phyloP scores from a whole-genome alignment of 1,284 basidiomycete genomes.

The Pisolithus thermaeus region DNA sequence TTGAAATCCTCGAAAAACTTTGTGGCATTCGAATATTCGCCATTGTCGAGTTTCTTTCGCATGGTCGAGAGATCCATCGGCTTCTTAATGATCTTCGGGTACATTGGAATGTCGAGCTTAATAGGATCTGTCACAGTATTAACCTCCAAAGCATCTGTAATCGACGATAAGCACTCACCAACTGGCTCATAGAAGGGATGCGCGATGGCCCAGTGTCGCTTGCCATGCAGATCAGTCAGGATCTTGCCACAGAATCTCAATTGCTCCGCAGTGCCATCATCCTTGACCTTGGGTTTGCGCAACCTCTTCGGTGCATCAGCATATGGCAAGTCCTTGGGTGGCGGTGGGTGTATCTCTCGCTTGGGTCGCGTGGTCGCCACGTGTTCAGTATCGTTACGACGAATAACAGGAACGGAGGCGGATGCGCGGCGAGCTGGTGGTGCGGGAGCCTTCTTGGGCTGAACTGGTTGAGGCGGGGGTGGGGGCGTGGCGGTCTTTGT shows the following conservation, averaged over 20 bases:
- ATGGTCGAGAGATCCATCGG: slow-evolving; percentile 95
- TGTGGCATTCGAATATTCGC: slow-evolving; percentile 69
- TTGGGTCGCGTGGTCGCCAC: slow-evolving; percentile 76
- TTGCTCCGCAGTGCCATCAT: slow-evolving; percentile 77
- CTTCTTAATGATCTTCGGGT: slow-evolving; percentile 84
- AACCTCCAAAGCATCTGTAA: not conserved
- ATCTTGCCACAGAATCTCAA: slow-evolving; percentile 79
- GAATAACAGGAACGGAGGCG: slow-evolving; percentile 72
- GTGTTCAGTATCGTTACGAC: slow-evolving; percentile 58
- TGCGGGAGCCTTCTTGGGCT: slow-evolving; percentile 41
- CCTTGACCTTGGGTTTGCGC: slow-evolving; percentile 57
- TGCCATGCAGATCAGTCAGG: slow-evolving; percentile 73
- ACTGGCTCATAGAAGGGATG: slow-evolving; percentile 93
- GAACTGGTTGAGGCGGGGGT: slow-evolving; percentile 32
- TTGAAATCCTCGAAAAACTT: slow-evolving; percentile 90
- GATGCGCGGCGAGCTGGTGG: slow-evolving; percentile 63
- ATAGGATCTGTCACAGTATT: slow-evolving; percentile 51
- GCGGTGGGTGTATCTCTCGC: slow-evolving; percentile 94
- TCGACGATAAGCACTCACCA: slow-evolving; percentile 45
- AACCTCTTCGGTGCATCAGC: slow-evolving; percentile 69
- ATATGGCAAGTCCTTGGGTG: slow-evolving; percentile 88
- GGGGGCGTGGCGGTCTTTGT: slow-evolving; percentile 49
- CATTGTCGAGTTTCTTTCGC: slow-evolving; percentile 72
- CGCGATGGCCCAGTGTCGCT: slow-evolving; percentile 71
- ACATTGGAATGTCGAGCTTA: slow-evolving; percentile 79